These are phyloP conservation scores for Fistulinella prunicolor DNA, from an alignment of 768 basidiomycete species.

Conservation along the genomic window DNA sequence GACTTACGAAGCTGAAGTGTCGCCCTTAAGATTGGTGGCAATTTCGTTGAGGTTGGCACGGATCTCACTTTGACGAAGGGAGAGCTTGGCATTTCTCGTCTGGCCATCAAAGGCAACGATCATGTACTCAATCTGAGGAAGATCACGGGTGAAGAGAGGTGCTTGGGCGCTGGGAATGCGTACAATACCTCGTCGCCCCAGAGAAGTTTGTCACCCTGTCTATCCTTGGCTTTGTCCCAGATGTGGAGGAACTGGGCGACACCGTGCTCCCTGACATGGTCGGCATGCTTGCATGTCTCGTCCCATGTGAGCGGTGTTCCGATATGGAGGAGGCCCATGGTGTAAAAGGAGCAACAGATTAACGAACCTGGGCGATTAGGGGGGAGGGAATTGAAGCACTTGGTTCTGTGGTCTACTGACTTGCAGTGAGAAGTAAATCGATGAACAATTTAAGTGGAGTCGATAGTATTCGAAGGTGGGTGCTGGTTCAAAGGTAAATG, in stretches of 20 bases:
- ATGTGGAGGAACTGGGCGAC: conserved; percentile 93
- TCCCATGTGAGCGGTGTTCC: conserved; percentile 94
- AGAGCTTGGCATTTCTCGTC: conserved; percentile 78
- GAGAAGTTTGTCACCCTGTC: conserved; percentile 85
- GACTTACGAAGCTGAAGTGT: conserved; percentile 53
- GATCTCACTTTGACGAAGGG: conserved; percentile 94
- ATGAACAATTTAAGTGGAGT: no score
- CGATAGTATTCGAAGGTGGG: conserved; percentile 1
- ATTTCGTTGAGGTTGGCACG: conserved; percentile 71
- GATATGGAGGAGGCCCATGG: conserved; percentile 89
- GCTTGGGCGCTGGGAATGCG: not conserved
- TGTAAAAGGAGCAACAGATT: conserved; percentile 8
- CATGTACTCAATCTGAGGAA: conserved; percentile 88
- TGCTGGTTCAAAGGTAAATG: no score
- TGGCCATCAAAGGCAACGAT: conserved; percentile 81
- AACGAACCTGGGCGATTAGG: conserved; percentile 9
- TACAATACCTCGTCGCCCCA: conserved; percentile 99
- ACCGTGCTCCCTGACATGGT: conserved; percentile 89
- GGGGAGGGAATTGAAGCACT: not conserved
- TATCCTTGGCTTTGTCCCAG: conserved; percentile 90
- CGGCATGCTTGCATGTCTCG: conserved; percentile 80
- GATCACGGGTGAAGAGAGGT: conserved; percentile 14
- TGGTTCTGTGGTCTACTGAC: no score
- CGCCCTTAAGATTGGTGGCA: conserved; percentile 58
- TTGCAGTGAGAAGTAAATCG: no score